Conservation (phyloP, 2,329 filamentous ascomycete genomes). For the Alternaria longipes region DNA sequence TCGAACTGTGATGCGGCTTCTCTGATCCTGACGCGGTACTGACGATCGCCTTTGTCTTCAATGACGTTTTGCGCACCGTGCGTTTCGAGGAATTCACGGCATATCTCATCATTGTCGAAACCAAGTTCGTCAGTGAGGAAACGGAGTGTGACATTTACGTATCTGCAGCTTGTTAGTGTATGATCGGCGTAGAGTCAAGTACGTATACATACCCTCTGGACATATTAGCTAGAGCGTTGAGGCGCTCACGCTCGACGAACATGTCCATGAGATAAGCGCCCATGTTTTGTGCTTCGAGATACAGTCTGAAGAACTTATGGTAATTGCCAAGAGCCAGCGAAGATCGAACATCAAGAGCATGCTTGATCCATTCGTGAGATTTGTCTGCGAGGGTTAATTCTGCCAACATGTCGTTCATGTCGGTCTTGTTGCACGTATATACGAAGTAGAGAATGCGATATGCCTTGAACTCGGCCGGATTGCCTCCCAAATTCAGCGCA, state of each 20-base stretch:
- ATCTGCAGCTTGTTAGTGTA: constrained; percentile 70
- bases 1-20: constrained; percentile 74
- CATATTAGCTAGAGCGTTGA: constrained; percentile 88
- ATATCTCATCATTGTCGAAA: constrained; percentile 91
- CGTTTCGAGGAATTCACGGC: constrained; percentile 88
- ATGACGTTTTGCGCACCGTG: constrained; percentile 79
- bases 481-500: constrained; percentile 84
- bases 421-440: constrained; percentile 96
- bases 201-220: constrained; percentile 85
- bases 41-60: constrained; percentile 72
- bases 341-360: constrained; percentile 90
- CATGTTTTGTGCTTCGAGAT: constrained; percentile 94
- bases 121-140: constrained; percentile 96
- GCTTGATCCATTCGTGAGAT: constrained; percentile 80
- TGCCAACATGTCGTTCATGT: constrained; percentile 97
- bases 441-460: constrained; percentile 99
- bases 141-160: constrained; percentile 87
- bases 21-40: constrained; percentile 64
- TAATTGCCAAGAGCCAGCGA: constrained; percentile 94
- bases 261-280: constrained; percentile 99
- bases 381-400: constrained; percentile 99
- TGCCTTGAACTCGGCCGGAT: constrained; percentile 94
- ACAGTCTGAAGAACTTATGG: constrained; percentile 96
- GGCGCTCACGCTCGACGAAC: constrained; percentile 93
- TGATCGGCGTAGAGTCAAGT: too few species aligned